These are phyloP conservation scores for Biscogniauxia marginata DNA, from an alignment of 2,329 filamentous ascomycete genomes.

Conservation along the genomic window DNA sequence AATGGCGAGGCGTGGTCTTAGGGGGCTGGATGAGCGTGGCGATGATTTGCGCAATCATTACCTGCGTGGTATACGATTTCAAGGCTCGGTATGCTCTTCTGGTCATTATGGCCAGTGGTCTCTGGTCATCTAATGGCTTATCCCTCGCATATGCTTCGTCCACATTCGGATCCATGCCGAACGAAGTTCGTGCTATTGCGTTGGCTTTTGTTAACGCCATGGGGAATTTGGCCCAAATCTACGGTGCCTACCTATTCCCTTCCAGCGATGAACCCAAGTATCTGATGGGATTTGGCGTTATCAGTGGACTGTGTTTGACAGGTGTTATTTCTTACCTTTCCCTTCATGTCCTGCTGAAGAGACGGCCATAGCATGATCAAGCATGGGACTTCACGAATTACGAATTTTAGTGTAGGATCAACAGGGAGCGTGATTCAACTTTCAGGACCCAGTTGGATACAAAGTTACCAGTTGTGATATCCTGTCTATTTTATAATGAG, in stretches of 20 bases:
- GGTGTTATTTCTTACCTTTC: conserved; percentile 8
- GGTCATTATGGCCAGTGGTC: conserved; percentile 53
- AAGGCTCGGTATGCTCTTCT: conserved; percentile 53
- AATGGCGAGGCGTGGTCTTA: conserved; percentile 48
- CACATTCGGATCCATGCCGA: conserved; percentile 48
- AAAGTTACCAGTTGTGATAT: background rate
- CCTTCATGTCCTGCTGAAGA: background rate
- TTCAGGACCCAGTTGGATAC: background rate
- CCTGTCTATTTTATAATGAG: background rate
- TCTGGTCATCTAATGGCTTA: conserved; percentile 53
- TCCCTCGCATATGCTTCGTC: conserved; percentile 51
- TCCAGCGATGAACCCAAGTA: conserved; percentile 21
- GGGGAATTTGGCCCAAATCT: conserved; percentile 55
- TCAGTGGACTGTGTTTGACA: conserved; percentile 26
- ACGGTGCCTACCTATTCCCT: conserved; percentile 41
- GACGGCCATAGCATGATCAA: background rate
- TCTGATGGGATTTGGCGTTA: conserved; percentile 23
- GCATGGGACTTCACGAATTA: background rate
- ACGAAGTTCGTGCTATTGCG: conserved; percentile 50
- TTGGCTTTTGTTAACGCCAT: conserved; percentile 53
- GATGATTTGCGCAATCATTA: conserved; percentile 38
- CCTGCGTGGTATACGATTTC: conserved; percentile 47
- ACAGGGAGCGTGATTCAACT: background rate
- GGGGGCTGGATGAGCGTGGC: conserved; percentile 45
- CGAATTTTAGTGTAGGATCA: background rate